Evolutionary conservation across 257 asterid species (phyloP), one percentile per base, ranked within the genome.

Genomic region (Plantago ovata): DNA sequence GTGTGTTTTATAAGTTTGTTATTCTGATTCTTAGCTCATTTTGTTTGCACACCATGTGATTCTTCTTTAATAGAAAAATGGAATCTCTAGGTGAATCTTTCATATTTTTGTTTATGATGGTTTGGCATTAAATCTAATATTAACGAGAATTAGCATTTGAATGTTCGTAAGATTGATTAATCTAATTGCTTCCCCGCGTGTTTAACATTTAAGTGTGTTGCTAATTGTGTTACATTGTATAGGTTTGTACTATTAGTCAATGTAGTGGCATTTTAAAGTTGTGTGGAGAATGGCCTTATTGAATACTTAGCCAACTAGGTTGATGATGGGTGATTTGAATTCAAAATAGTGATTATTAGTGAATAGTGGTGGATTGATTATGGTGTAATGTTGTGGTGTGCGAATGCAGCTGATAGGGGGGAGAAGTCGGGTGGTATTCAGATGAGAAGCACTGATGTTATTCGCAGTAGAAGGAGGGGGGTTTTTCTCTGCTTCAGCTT

Each of bases 391-490:
- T 50, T 11, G 4, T 60, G 33, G 33, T 46, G 45, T 53, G 48
- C 43, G 21, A 62, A 23, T 50, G 13, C 68, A 57, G 71, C 53
- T 64, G 72, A 60, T 59, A 46, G 46, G 50, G 46, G 50, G 65
- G 69, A 68, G 60, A 42, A 70, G 51, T 58, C 69, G 64, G 61
- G 39, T 69, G 77, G 64, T 79, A 79, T 64, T 69, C 90, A 76
- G 94, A 93, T 93, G 97, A 84, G 83, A 55, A 55, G 60, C 70
- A 68, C 96, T 75, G 85, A 93, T 93, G 98, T 80, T 93, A 89
- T 81, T 93, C 60, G 95, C 98, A 61, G 93, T 81, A 69, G 98
- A 88, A 84, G 98, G 98, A 76, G 98, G 98, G 71, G 95, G 97
- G 6, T 89, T 93, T 77, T 93, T 93, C 89, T 93, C 97, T 63